Evolutionary conservation across 495 filamentous ascomycete genomes (phyloP), one percentile per base, ranked within the genome.

Genomic region (Aspergillus nanangensis): DNA sequence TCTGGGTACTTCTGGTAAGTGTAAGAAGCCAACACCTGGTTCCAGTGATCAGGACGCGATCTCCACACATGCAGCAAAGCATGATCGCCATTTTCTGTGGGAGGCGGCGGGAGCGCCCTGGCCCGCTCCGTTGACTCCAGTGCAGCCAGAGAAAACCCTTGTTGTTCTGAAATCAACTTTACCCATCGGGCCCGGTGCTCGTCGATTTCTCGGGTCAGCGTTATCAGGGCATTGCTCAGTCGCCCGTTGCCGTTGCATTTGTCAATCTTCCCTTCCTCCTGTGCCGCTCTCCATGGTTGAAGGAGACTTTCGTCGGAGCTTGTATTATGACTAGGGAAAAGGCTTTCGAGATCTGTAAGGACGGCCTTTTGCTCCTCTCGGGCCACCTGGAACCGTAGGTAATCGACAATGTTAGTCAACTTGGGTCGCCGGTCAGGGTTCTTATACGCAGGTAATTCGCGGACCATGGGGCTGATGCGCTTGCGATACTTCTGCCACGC

Each of bases 321-420:
- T 53, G 60, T 31, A 29, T 50, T 31, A 41, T 21, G 15, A 9
- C 66, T 55, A 2, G 65, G 57, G 39, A 78, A 75, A 1, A 56
- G 43, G 2, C 56, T 46, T 18, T 80, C 47, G 1, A 80, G 68
- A 7, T 76, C 64, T 13, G 55, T 55, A 0, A 82, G 62, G 7
- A 83, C 78, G 1, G 56, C 58, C 8, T 77, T 53, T 10, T 78
- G 66, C 19, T 82, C 75, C 0, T 69, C 66, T 11, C 60, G 62
- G 3, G 82, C 75, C 3, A 88, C 73, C 0, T 61, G 51, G 43
- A 89, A 89, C 45, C 82, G 82, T 21, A 96, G 68, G 23, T 79
- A 77, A 58, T 96, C 90, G 40, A 90, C 75, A 35, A 94, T 80
- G 0, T 71, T 67, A 1, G 65, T 66, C 10, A 14, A 17, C n/a